Conservation (phyloP, 2,329 filamentous ascomycete species). For the Fusarium humuli region DNA sequence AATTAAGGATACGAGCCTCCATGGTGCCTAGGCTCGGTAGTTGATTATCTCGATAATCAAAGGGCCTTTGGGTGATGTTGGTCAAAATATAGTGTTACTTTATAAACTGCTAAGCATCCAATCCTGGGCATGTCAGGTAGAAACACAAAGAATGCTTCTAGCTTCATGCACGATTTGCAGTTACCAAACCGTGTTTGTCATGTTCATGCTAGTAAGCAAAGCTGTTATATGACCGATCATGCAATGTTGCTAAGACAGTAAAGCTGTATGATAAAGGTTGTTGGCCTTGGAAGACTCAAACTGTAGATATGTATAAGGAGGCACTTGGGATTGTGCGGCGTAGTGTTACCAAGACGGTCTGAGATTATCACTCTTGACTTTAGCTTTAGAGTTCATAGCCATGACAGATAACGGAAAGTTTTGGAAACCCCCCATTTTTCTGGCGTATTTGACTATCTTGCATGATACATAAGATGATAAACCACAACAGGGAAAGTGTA, state of each 20-base stretch:
- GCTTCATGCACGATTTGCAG: conserved; percentile 7
- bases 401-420: not conserved
- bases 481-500: conserved; percentile 17
- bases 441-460: conserved; percentile 15
- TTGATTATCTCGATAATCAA: conserved; percentile 30
- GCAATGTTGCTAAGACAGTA: not conserved
- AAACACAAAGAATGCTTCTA: not conserved
- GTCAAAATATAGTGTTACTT: not conserved
- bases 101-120: not conserved
- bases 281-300: not conserved
- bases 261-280: not conserved
- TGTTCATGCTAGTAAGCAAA: not conserved
- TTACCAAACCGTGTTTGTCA: not conserved
- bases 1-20: not conserved
- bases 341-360: not conserved
- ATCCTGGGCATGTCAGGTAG: not conserved
- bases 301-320: not conserved
- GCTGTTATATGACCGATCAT: conserved; percentile 10
- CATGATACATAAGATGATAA: not conserved
- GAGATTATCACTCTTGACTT: not conserved
- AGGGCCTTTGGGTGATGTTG: not conserved
- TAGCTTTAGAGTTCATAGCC: not conserved
- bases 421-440: not conserved
- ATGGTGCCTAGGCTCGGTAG: not conserved
- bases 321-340: not conserved